Evolutionary conservation across 164 flowering plant genomes (phyloP).

Genomic region (Kalanchoe fedtschenkoi): DNA sequence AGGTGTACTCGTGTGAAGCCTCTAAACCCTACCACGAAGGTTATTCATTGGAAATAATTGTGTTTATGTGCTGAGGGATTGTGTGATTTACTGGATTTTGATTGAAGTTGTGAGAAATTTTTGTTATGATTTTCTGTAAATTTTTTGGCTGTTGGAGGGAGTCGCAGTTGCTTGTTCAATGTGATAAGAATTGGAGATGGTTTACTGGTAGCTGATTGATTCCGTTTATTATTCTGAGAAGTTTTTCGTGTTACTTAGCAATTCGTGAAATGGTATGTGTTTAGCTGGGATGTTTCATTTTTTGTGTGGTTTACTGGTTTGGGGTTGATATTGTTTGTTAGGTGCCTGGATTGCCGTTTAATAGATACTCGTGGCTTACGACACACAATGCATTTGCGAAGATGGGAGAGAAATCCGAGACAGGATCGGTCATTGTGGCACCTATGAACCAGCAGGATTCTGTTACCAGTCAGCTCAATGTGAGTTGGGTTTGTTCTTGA

Average conservation of each 20-base stretch:
- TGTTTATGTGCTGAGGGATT: no score
- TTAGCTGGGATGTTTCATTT: no score
- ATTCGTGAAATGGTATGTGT: no score
- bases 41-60: no score
- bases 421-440: slow-evolving; percentile 29
- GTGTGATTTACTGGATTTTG: no score
- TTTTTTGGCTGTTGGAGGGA: no score
- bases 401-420: slow-evolving; percentile 22
- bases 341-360: slow-evolving; percentile 51
- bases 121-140: not conserved
- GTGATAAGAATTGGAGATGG: no score
- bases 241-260: no score
- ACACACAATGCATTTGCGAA: slow-evolving; percentile 56
- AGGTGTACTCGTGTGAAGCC: not conserved
- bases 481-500: slow-evolving; percentile 11
- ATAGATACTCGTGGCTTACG: slow-evolving; percentile 56
- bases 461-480: slow-evolving; percentile 45
- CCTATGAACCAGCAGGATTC: slow-evolving; percentile 62
- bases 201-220: no score
- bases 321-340: slow-evolving; percentile 8
- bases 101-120: no score
- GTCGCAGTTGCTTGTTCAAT: no score
- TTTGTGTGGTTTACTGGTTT: not conserved
- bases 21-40: not conserved
- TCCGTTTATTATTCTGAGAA: no score